Conservation (phyloP, 768 basidiomycete genomes). For the Kondoa subrosea region DNA sequence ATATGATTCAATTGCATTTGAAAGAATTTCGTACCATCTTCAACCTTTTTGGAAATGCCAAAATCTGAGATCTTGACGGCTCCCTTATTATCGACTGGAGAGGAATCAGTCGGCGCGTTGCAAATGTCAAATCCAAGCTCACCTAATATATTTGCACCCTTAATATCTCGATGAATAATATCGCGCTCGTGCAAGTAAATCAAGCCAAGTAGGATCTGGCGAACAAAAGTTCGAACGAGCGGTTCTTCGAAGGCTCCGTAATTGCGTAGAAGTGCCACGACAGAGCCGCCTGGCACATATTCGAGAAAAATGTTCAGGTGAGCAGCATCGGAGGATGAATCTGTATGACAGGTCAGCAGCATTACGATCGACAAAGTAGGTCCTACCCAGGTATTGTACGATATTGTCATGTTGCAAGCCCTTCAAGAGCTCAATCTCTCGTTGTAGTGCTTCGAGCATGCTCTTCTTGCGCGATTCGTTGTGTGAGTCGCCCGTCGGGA, state of each 20-base stretch:
- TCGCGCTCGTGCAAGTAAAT: constrained; percentile 84
- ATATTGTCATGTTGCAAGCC: constrained; percentile 98
- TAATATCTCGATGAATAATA: constrained; percentile 95
- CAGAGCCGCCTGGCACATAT: constrained; percentile 92
- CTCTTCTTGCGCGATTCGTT: constrained; percentile 60
- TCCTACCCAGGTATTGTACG: constrained; percentile 88
- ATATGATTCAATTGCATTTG: not conserved
- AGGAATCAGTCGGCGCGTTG: constrained; percentile 38
- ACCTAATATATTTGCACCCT: constrained; percentile 83
- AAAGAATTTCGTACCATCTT: constrained; percentile 55
- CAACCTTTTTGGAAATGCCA: constrained; percentile 94
- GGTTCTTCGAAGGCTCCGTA: constrained; percentile 76
- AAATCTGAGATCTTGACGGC: constrained; percentile 96
- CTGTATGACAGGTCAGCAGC: constrained; percentile 35
- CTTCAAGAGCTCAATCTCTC: constrained; percentile 89
- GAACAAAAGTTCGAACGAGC: constrained; percentile 78
- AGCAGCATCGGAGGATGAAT: constrained; percentile 80
- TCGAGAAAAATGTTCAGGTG: constrained; percentile 81
- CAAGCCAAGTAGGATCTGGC: constrained; percentile 76
- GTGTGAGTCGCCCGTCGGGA: constrained; percentile 46
- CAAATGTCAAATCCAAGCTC: not conserved
- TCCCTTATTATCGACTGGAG: constrained; percentile 77
- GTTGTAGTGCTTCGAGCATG: constrained; percentile 55
- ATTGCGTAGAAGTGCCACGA: constrained; percentile 71
- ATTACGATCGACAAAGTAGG: not conserved